Evolutionary conservation across 208 protist genomes (phyloP), one percentile per base, ranked within the genome.

Genomic region (Crithidia thermophila): DNA sequence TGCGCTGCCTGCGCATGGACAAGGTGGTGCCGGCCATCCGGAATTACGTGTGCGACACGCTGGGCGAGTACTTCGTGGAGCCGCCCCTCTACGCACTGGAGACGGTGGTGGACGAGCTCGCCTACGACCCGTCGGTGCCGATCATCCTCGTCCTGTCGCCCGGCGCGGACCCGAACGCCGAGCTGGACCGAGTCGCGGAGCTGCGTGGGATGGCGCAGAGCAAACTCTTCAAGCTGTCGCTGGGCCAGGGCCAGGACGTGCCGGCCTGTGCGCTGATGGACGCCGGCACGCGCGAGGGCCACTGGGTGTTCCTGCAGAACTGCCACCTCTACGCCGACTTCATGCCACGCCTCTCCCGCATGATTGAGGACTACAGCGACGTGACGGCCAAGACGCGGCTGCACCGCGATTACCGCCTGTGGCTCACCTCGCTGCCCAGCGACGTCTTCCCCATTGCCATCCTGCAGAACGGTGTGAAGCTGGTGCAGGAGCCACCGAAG

Each of bases 401-500:
- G 55, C 78, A 99, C 82, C 81, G 81, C 43, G 84, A 98, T 58
- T 99, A 99, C 87, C 88, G 98, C 20, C 76, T 99, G 16, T 99
- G 98, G 98, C 89, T 99, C 28, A 99, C 98, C 13, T 98, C 96
- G 9, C 95, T 99, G 77, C 98, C 98, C 9, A 96, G 94, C 45
- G 81, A 94, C n/a, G 84, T 83, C 9, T 99, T 99, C 88, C 98
- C 98, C 18, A 97, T 99, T 58, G 83, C 93, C 23, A 98, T 99
- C 61, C 79, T 99, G 53, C 98, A 99, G 81, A 98, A 98, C 77
- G 94, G 97, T 39, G 91, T 99, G 42, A 99, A 99, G 84, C 87
- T 99, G 61, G 98, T 99, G 43, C 97, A 99, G 75, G 98, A 99
- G 87, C 98, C 98, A 20, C 98, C 98, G 23, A 97, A 95, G 71